Evolutionary conservation across 192 early-diverging fungal genomes (phyloP).

Genomic region (Glomus cerebriforme): DNA sequence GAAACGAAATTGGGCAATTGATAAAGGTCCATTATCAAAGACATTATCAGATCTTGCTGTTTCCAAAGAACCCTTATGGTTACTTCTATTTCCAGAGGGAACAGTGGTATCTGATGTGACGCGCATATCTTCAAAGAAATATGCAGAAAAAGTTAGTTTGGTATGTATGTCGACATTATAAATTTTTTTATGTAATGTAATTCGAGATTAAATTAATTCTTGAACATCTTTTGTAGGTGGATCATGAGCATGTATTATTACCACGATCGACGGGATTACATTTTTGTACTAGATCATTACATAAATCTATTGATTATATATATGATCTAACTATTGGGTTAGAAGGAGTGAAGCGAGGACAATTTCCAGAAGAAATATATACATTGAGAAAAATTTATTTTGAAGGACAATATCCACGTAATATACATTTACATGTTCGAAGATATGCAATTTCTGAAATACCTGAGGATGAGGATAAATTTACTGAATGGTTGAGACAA

Average conservation of each 20-base stretch:
- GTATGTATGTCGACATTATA: constrained; percentile 34
- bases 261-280: constrained; percentile 85
- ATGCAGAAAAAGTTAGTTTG: constrained; percentile 67
- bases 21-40: constrained; percentile 61
- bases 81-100: constrained; percentile 96
- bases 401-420: constrained; percentile 67
- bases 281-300: constrained; percentile 68
- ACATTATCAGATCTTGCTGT: constrained; percentile 60
- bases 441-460: constrained; percentile 64
- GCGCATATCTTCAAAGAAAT: constrained; percentile 65
- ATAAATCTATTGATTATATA: constrained; percentile 67
- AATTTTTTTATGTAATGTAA: neutral
- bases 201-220: neutral
- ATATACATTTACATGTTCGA: constrained; percentile 83
- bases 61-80: constrained; percentile 76
- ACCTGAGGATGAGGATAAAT: constrained; percentile 70
- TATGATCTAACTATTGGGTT: constrained; percentile 93
- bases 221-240: constrained; percentile 39
- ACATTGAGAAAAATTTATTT: constrained; percentile 77
- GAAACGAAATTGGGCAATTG: constrained; percentile 81
- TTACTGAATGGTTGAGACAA: constrained; percentile 73
- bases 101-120: constrained; percentile 84
- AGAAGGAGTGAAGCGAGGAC: constrained; percentile 66
- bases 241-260: constrained; percentile 73
- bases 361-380: constrained; percentile 85